Evolutionary conservation across 352 stramenopile genomes (phyloP).

Genomic region (Phytopythium mirpurense): DNA sequence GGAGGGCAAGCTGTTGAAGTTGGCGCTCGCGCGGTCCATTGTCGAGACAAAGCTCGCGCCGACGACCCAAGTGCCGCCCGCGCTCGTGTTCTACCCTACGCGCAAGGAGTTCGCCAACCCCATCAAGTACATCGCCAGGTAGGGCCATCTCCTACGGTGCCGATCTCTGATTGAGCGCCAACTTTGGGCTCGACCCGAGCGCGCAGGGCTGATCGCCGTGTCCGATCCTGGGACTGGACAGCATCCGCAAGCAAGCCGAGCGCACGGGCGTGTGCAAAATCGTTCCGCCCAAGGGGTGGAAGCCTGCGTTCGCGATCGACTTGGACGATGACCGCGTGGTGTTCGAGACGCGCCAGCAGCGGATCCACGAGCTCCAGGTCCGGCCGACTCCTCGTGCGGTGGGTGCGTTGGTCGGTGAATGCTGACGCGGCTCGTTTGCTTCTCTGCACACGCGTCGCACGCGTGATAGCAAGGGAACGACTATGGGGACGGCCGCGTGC

Average conservation of each 20-base stretch:
- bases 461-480: conserved; percentile 68
- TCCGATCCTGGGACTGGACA: conserved; percentile 8
- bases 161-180: no score
- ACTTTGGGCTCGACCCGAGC: neutral
- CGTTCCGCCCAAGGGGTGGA: conserved; percentile 94
- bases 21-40: conserved; percentile 44
- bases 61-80: conserved; percentile 22
- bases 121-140: conserved; percentile 85
- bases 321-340: conserved; percentile 38
- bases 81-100: conserved; percentile 74
- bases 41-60: conserved; percentile 45
- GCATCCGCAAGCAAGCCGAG: conserved; percentile 53
- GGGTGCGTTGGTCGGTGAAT: no score
- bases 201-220: neutral
- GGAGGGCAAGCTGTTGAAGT: conserved; percentile 60
- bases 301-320: conserved; percentile 70
- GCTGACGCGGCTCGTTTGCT: neutral
- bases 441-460: neutral
- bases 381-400: no score
- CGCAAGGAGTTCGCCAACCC: conserved; percentile 84
- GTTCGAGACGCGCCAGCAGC: conserved; percentile 94
- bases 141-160: conserved; percentile 4
- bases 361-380: conserved; percentile 81
- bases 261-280: conserved; percentile 97
- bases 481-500: conserved; percentile 48